Evolutionary conservation across 805 yeast species (phyloP).

Genomic region (Schwanniomyces polymorphus): DNA sequence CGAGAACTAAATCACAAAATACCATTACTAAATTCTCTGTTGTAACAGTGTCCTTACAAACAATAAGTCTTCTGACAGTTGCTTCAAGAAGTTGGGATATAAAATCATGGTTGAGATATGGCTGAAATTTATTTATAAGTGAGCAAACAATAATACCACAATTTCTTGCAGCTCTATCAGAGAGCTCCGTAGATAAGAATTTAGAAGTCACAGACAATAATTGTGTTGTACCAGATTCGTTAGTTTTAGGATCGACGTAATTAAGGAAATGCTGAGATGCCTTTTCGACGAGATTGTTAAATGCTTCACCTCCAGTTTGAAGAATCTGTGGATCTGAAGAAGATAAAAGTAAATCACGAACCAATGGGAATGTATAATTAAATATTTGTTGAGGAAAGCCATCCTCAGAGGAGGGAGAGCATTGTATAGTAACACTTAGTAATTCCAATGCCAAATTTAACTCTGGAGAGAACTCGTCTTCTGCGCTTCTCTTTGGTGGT

Average conservation of each 20-base stretch:
- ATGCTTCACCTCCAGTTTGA: slow-evolving; percentile 75
- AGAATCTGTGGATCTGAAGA: slow-evolving; percentile 76
- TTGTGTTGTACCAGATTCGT: slow-evolving; percentile 49
- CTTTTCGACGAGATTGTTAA: slow-evolving; percentile 55
- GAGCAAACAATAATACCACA: slow-evolving; percentile 68
- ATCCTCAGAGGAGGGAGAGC: slow-evolving; percentile 30
- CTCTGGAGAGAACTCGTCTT: slow-evolving; percentile 57
- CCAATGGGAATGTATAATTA: slow-evolving; percentile 41
- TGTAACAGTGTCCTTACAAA: slow-evolving; percentile 69
- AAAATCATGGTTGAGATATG: slow-evolving; percentile 37
- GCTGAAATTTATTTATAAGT: slow-evolving; percentile 52
- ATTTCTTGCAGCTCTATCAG: slow-evolving; percentile 81
- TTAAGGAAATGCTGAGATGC: slow-evolving; percentile 33
- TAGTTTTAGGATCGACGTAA: slow-evolving; percentile 31
- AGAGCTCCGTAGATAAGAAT: slow-evolving; percentile 66
- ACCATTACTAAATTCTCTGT: slow-evolving; percentile 77
- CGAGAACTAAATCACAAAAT: slow-evolving; percentile 66
- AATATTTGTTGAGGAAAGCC: slow-evolving; percentile 41
- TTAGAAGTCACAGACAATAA: slow-evolving; percentile 67
- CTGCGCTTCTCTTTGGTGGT: slow-evolving; percentile 19
- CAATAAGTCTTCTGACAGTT: slow-evolving; percentile 62
- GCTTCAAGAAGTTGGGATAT: slow-evolving; percentile 67
- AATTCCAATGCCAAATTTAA: slow-evolving; percentile 59
- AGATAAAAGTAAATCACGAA: slow-evolving; percentile 38
- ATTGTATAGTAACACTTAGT: slow-evolving; percentile 49